phyloP scores from a whole-genome alignment of 2,329 filamentous ascomycete genomes.

The Ophiostoma sp. region DNA sequence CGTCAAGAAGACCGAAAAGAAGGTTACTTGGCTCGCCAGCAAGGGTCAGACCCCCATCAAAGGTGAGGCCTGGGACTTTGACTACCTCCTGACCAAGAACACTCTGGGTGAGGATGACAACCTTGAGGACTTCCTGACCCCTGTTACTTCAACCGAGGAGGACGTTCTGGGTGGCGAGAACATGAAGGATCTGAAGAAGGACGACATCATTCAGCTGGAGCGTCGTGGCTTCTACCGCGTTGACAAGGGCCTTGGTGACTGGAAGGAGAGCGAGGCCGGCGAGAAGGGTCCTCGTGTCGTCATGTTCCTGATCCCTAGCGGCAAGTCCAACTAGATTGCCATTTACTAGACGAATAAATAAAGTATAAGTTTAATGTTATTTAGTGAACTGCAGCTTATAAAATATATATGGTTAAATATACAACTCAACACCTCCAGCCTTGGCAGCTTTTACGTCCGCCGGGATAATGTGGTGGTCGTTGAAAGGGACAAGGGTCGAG shows the following conservation, averaged over 20 bases:
- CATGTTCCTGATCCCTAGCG: constrained; percentile 55
- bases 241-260: constrained; percentile 57
- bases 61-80: constrained; percentile 87
- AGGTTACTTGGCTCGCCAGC: constrained; percentile 85
- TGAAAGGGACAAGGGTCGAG: too few relatives aligned
- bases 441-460: neutral
- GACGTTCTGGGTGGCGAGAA: constrained; percentile 76
- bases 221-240: constrained; percentile 87
- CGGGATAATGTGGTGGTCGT: too few relatives aligned
- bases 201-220: constrained; percentile 94
- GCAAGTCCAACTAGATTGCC: constrained; percentile 41
- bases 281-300: constrained; percentile 47
- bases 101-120: constrained; percentile 84
- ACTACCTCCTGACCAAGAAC: constrained; percentile 92
- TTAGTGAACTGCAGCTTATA: neutral
- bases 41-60: constrained; percentile 71
- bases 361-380: neutral
- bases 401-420: neutral
- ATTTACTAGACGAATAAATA: neutral
- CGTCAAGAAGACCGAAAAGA: constrained; percentile 93
- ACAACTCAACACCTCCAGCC: neutral
- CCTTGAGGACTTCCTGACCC: constrained; percentile 76
- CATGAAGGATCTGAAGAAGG: constrained; percentile 69
- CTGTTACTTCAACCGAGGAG: constrained; percentile 67
- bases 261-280: constrained; percentile 47